phyloP scores from a whole-genome alignment of 768 basidiomycete genomes.

The Pulveroboletus sp. region DNA sequence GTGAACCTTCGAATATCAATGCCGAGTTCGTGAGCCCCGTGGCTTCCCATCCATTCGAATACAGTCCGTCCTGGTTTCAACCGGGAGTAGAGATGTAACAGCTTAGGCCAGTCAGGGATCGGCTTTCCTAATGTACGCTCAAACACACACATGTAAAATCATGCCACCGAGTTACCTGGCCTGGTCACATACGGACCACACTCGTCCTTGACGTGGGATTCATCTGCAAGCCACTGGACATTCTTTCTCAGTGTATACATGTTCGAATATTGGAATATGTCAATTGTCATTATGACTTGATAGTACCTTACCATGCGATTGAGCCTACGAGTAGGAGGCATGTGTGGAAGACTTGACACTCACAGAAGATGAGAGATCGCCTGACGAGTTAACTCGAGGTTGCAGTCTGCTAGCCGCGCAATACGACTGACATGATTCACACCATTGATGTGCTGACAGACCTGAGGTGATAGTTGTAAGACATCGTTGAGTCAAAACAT shows the following conservation, averaged over 20 bases:
- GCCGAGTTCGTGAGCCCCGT: conserved; percentile 64
- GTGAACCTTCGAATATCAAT: conserved; percentile 94
- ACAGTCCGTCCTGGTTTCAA: conserved; percentile 80
- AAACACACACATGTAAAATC: neutral
- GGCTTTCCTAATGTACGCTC: conserved; percentile 38
- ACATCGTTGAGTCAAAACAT: neutral
- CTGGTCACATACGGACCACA: conserved; percentile 90
- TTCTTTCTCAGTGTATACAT: conserved; percentile 90
- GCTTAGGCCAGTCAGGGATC: conserved; percentile 81
- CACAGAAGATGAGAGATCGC: conserved; percentile 92
- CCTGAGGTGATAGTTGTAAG: conserved; percentile 29
- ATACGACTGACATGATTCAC: conserved; percentile 89
- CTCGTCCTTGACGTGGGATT: conserved; percentile 79
- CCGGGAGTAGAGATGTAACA: conserved; percentile 82
- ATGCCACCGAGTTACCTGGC: conserved; percentile 41
- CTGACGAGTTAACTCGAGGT: conserved; percentile 72
- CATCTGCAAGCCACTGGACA: conserved; percentile 83
- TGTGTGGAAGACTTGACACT: conserved; percentile 23
- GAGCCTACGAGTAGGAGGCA: conserved; percentile 1
- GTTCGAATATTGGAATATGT: conserved; percentile 97
- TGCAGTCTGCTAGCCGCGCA: conserved; percentile 87
- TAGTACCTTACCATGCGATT: conserved; percentile 63
- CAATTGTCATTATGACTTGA: conserved; percentile 93
- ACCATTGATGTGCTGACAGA: conserved; percentile 82
- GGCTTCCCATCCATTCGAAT: conserved; percentile 80